phyloP scores from a whole-genome alignment of 108 stramenopile genomes.

The Phaeodactylum tricornutum region DNA sequence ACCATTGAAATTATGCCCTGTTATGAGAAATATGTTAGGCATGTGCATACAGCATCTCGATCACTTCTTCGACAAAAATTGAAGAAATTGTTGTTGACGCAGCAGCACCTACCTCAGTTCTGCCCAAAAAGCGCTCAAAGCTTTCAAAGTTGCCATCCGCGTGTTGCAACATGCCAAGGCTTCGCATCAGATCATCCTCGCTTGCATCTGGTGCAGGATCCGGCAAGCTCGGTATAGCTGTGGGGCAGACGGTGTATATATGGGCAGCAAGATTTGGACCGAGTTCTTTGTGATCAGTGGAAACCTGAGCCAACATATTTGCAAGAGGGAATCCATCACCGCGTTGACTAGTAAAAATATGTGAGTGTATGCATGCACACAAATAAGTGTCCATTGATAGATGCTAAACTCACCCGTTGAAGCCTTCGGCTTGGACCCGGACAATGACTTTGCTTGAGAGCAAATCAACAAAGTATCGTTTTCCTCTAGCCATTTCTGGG shows the following conservation, averaged over 20 bases:
- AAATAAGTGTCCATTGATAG: not conserved
- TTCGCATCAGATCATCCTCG: constrained; percentile 64
- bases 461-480: constrained; percentile 72
- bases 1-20: constrained; percentile 69
- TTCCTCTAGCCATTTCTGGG: constrained; percentile 49
- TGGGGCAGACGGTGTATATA: constrained; percentile 78
- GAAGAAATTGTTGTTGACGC: too few species aligned
- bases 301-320: constrained; percentile 46
- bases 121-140: constrained; percentile 64
- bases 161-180: constrained; percentile 72
- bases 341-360: constrained; percentile 20
- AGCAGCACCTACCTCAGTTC: constrained; percentile 64
- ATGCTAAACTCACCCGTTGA: constrained; percentile 38
- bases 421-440: constrained; percentile 77
- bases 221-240: constrained; percentile 61
- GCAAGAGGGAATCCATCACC: constrained; percentile 85
- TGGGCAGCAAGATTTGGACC: constrained; percentile 56
- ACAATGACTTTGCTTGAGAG: constrained; percentile 58
- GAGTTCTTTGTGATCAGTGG: constrained; percentile 46
- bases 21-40: too few species aligned
- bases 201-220: constrained; percentile 17
- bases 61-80: too few species aligned
- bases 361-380: not conserved
- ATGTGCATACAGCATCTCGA: too few species aligned
- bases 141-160: constrained; percentile 69